Evolutionary conservation across 2,329 filamentous ascomycete species (phyloP).

Genomic region (Penicillium sp.): DNA sequence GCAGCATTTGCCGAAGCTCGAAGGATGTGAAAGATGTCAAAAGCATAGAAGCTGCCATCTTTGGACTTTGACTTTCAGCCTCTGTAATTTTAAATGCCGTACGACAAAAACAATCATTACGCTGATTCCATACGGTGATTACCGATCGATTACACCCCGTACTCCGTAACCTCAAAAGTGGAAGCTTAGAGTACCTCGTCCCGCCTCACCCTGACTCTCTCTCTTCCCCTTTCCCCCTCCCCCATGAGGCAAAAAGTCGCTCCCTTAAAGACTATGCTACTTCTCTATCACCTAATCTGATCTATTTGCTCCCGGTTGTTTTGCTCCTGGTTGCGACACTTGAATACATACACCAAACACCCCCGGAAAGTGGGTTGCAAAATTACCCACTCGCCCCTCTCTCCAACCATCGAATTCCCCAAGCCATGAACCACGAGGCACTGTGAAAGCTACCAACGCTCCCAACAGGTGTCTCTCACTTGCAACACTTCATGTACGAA

Average conservation of each 20-base stretch:
- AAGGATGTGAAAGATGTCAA: too few species aligned
- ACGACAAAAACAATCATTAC: too few species aligned
- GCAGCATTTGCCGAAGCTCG: not conserved
- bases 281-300: constrained; percentile 1
- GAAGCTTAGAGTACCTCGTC: constrained; percentile 16
- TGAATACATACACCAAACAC: constrained; percentile 1
- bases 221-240: constrained; percentile 4
- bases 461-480: not conserved
- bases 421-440: constrained; percentile 21
- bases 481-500: constrained; percentile 31
- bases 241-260: not conserved
- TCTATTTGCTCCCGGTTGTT: constrained; percentile 3
- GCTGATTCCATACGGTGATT: not conserved
- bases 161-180: not conserved
- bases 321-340: constrained; percentile 1
- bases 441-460: constrained; percentile 10
- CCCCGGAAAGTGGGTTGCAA: constrained; percentile 16
- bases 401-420: constrained; percentile 10
- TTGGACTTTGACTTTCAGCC: not conserved
- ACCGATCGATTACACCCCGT: not conserved
- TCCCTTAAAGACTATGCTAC: not conserved
- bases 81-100: not conserved
- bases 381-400: constrained; percentile 15
- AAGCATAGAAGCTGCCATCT: not conserved
- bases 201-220: constrained; percentile 7